Base-by-base conservation (phyloP, 352 stramenopile genomes). In the Phytophthora cajani region DNA sequence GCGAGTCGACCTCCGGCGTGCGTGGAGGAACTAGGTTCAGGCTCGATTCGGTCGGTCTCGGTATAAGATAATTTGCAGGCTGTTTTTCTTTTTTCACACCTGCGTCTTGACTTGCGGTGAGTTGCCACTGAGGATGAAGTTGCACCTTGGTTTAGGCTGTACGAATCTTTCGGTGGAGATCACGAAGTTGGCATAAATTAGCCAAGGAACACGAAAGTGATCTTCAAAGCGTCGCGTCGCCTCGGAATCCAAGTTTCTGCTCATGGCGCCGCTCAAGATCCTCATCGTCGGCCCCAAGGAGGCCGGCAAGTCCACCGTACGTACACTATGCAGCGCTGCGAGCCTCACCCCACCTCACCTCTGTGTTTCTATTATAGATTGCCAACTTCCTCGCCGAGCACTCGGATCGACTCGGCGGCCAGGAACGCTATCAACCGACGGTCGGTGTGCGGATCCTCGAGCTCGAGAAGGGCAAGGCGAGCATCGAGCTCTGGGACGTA, bases 311-410 rank as follows among this genome's bases (percentile, higher is more conserved):
- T 90, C 82, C 25, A 86, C 72, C 33, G 84, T 91, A 75, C 14
- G 23, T 2, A 27, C 23, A 27, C 23, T 27, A 3, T 3, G 0
- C 23, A 27, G 23, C 23, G 23, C 44, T 44, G 11, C 1, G 10
- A 44, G 5, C 38, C 8, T 17, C 38, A 44, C 17, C 42, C 9
- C 38, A 57, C 12, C 10, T 58, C 2, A 44, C 14, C 7, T 42
- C 10, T 44, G 32, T 21, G 42, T n/a, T n/a, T 4, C 14, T n/a
- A 58, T 60, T 17, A 19, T 12, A 93, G 81, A 93, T 97, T 55
- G 82, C 84, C 42, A 96, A 97, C 74, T 94, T 91, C 56, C 72
- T 97, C 11, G 75, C 70, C 2, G 90, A 92, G 36, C 80, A 90
- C 44, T 82, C 78, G 10, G 80, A 92, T 58, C 71, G 84, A 25